phyloP scores from a whole-genome alignment of 1,284 basidiomycete species.

The Leucoagaricus sp. region DNA sequence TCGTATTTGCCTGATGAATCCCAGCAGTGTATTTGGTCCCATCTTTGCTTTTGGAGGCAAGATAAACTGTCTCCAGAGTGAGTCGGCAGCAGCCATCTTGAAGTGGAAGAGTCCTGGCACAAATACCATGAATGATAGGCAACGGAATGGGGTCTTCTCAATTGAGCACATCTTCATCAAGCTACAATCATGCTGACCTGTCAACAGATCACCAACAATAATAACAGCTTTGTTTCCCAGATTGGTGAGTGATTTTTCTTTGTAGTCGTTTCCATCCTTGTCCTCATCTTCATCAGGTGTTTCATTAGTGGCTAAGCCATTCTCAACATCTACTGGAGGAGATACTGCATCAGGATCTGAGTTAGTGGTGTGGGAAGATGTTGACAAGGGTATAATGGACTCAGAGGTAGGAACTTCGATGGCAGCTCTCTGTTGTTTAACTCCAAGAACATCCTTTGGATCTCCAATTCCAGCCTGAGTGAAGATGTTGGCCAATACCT shows the following conservation, averaged over 20 bases:
- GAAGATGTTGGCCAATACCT: slow-evolving; percentile 23
- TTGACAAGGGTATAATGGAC: neutral
- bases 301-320: too few species aligned
- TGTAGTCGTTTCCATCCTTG: too few species aligned
- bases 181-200: slow-evolving; percentile 24
- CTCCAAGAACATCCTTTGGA: neutral
- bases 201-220: slow-evolving; percentile 27
- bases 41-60: too few species aligned
- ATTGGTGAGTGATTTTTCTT: slow-evolving; percentile 9
- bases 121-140: slow-evolving; percentile 29
- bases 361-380: neutral
- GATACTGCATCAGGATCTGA: too few species aligned
- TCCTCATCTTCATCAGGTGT: neutral
- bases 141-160: slow-evolving; percentile 25
- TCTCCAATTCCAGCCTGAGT: neutral
- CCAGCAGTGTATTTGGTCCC: too few species aligned
- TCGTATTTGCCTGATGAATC: too few species aligned
- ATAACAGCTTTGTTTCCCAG: slow-evolving; percentile 18
- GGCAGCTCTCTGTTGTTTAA: neutral
- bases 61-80: too few species aligned
- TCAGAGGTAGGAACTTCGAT: neutral
- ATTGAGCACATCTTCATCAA: slow-evolving; percentile 20
- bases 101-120: too few species aligned
- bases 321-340: too few species aligned
- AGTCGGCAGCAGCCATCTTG: too few species aligned